Percentiles rank a stretch among this genome's conserved stretches.
phyloP scores from a whole-genome alignment of 768 basidiomycete species.

The Melanogaster broomeanus region DNA sequence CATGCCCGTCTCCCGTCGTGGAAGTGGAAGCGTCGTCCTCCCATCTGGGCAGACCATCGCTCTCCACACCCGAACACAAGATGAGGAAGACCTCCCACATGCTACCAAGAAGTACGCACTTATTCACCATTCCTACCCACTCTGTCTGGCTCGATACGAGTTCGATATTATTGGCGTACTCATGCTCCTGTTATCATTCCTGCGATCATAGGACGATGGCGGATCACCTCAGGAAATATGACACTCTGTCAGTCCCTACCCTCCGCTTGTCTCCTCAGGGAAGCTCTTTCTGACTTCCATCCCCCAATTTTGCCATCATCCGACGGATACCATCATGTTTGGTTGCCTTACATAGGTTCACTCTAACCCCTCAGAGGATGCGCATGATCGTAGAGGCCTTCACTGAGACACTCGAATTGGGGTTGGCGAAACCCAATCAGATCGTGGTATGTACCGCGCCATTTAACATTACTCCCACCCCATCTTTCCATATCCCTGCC shows the following conservation, averaged over 20 bases:
- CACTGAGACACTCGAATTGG: slow-evolving; percentile 86
- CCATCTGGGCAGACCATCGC: slow-evolving; percentile 79
- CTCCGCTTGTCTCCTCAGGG: background rate
- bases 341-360: slow-evolving; percentile 55
- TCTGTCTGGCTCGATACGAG: background rate
- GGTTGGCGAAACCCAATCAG: slow-evolving; percentile 80
- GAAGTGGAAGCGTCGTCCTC: slow-evolving; percentile 72
- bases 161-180: slow-evolving; percentile 1
- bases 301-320: background rate
- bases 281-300: slow-evolving; percentile 1
- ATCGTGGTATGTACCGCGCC: slow-evolving; percentile 71
- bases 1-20: slow-evolving; percentile 74
- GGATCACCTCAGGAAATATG: slow-evolving; percentile 90
- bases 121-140: background rate
- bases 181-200: background rate
- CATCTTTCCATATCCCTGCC: slow-evolving; percentile 2
- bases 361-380: slow-evolving; percentile 88
- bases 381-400: slow-evolving; percentile 97
- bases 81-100: slow-evolving; percentile 86
- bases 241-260: slow-evolving; percentile 65
- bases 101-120: slow-evolving; percentile 84
- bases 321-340: background rate
- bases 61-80: slow-evolving; percentile 85
- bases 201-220: slow-evolving; percentile 73
- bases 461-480: background rate